These are phyloP conservation scores for Euryodendron excelsum DNA, from an alignment of 148 eudicot species.

Conservation along the genomic window DNA sequence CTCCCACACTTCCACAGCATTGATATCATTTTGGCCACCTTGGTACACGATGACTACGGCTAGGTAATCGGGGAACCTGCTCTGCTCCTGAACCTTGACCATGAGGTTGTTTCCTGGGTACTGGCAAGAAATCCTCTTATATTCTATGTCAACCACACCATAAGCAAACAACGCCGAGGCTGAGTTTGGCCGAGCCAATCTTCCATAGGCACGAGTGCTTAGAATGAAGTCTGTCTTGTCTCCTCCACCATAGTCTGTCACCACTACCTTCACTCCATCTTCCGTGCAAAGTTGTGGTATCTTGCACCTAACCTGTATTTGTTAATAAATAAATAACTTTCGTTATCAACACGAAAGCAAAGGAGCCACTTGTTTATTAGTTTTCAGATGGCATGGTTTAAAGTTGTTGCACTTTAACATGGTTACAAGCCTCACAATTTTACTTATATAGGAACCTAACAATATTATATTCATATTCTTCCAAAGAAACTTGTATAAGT, in stretches of 20 bases:
- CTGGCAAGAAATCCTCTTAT: slow-evolving; percentile 46
- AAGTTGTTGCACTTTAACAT: too few species aligned
- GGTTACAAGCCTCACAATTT: too few species aligned
- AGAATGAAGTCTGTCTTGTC: slow-evolving; percentile 61
- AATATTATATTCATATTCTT: too few species aligned
- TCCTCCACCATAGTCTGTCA: slow-evolving; percentile 61
- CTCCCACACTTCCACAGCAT: slow-evolving; percentile 44
- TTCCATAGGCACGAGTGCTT: slow-evolving; percentile 41
- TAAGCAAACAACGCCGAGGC: slow-evolving; percentile 37
- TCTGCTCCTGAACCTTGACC: slow-evolving; percentile 52
- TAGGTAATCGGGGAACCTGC: slow-evolving; percentile 49
- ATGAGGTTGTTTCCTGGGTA: slow-evolving; percentile 42
- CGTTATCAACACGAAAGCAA: not conserved
- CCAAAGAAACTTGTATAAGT: too few species aligned
- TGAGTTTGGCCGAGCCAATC: slow-evolving; percentile 40
- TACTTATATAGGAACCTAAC: too few species aligned
- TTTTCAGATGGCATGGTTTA: not conserved
- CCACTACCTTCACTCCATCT: slow-evolving; percentile 57
- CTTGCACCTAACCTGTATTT: slow-evolving; percentile 58
- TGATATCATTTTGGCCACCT: slow-evolving; percentile 43
- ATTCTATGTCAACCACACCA: slow-evolving; percentile 59
- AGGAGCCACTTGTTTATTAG: not conserved
- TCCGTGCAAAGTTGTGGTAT: slow-evolving; percentile 46
- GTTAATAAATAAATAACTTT: not conserved
- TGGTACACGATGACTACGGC: slow-evolving; percentile 49